Evolutionary conservation across 1,139 yeast species (phyloP).

Genomic region (Chernovozyma aurita): DNA sequence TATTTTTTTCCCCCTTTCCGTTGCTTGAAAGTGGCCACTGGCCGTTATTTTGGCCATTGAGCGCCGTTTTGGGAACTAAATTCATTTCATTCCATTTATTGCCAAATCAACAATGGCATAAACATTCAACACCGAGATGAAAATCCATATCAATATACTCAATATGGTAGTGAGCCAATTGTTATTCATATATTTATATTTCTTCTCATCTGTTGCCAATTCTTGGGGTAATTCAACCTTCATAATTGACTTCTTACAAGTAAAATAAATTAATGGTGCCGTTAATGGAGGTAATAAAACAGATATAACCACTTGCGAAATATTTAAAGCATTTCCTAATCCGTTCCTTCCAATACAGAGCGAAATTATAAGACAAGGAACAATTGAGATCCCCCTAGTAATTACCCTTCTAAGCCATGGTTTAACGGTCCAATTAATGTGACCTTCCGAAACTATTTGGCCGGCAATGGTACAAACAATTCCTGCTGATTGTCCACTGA

Average conservation of each 20-base stretch:
- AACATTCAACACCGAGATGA: conserved; percentile 59
- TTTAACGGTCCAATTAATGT: conserved; percentile 64
- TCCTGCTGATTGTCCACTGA: conserved; percentile 81
- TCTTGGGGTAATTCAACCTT: conserved; percentile 32
- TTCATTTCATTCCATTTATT: conserved; percentile 24
- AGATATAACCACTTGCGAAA: conserved; percentile 73
- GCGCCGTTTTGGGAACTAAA: no score
- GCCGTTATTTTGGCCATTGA: no score
- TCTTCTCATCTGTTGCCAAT: conserved; percentile 12
- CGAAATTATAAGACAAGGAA: conserved; percentile 68
- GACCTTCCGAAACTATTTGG: conserved; percentile 82
- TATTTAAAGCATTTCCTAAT: conserved; percentile 59
- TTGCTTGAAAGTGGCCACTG: not conserved
- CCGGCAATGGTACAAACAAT: conserved; percentile 87
- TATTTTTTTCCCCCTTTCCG: not conserved
- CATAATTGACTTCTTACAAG: conserved; percentile 63
- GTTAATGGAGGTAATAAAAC: conserved; percentile 68
- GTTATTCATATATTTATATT: conserved; percentile 52
- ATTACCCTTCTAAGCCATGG: conserved; percentile 77
- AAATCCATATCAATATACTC: conserved; percentile 56
- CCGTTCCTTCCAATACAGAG: conserved; percentile 63
- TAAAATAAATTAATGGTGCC: conserved; percentile 74
- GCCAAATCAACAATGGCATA: conserved; percentile 69
- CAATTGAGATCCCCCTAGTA: conserved; percentile 65
- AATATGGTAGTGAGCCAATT: conserved; percentile 50